Base-by-base conservation (phyloP, 2,329 filamentous ascomycete species). In the Monosporascus sp. region DNA sequence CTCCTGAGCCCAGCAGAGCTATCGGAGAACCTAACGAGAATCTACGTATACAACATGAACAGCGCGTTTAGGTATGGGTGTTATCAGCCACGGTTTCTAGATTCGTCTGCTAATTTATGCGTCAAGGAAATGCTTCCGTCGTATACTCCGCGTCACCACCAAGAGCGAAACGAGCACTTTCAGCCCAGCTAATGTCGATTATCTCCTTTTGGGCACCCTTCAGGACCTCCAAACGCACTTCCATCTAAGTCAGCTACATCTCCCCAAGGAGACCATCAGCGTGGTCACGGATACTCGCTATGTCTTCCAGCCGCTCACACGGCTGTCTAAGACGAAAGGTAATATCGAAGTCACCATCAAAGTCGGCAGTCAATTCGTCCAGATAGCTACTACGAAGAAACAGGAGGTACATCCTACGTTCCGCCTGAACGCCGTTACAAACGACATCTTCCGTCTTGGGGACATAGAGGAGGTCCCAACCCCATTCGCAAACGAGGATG, bases 11-110 rank as follows among this genome's bases (percentile, higher is more conserved):
- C 85, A 0, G 75, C 76, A 0, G 85, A 88, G 60, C 67, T 88
- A 45, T 76, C 79, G 2, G 76, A 75, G 50, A 81, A 85, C 55
- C 70, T 88, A 4, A 74, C 79, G 1, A 76, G 84, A 38, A 76
- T 87, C 41, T 88, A 88, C 58, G 76, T 88, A 17, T 88, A 88
- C 68, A 88, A 88, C 63, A 88, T 88, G 84, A 88, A 88, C 61
- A 87, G 81, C 62, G 79, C 83, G 11, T 87, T 86, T 66, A 78
- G 81, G 78, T 81, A 70, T 57, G 72, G 52, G 37, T 7, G 4
- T 35, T 31, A 17, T 53, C 44, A n/a, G 7, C 20, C 11, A 20
- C 38, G 9, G n/a, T 27, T 51, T 31, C 20, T 37, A 24, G 40
- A 48, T 40, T n/a, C 11, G 11, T 14, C 31, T 35, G 6, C 48